Base-by-base conservation (phyloP, 345 rosid species). In the Arabidopsis suecica region DNA sequence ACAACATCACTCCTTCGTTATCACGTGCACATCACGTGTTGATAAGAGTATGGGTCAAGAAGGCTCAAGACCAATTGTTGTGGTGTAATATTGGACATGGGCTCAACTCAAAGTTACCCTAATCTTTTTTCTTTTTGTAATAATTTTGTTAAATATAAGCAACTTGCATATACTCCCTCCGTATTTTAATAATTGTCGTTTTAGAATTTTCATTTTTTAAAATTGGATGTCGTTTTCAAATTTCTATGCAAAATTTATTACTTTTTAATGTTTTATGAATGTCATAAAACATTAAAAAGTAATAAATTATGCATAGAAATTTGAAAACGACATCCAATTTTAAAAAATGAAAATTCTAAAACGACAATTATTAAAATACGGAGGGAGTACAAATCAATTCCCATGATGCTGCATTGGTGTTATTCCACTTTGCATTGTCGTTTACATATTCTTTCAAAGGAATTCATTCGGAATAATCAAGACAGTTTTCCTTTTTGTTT, bases 111-210 rank as follows among this genome's bases (percentile, higher is more conserved):
- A 16, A 2, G 4, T 18, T 65, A 6, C 32, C 16, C 12, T 5
- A 7, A 55, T 55, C 37, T 32, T 23, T 23, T 55, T 69, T 34
- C 47, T 69, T 13, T 55, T 42, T 18, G 22, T n/a, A 18, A 44
- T 38, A 30, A 30, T 50, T 62, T 63, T 38, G 34, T 16, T 60
- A 34, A 9, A 56, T 22, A 23, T 20, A 20, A 20, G 22, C 59
- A 66, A 74, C 78, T 74, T 74, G 72, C 50, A 34, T 65, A 23
- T 23, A 22, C 1, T n/a, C n/a, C n/a, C n/a, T n/a, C n/a, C n/a
- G n/a, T n/a, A n/a, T n/a, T n/a, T n/a, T n/a, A n/a, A n/a, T n/a
- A n/a, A n/a, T n/a, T n/a, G n/a, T n/a, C n/a, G n/a, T n/a, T n/a
- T n/a, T n/a, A n/a, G n/a, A n/a, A n/a, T n/a, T n/a, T n/a, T n/a